Percentiles rank a stretch among this genome's conserved stretches.
These are phyloP conservation scores for Erythrophleum ivorense DNA, from an alignment of 331 rosid genomes.

Conservation along the genomic window DNA sequence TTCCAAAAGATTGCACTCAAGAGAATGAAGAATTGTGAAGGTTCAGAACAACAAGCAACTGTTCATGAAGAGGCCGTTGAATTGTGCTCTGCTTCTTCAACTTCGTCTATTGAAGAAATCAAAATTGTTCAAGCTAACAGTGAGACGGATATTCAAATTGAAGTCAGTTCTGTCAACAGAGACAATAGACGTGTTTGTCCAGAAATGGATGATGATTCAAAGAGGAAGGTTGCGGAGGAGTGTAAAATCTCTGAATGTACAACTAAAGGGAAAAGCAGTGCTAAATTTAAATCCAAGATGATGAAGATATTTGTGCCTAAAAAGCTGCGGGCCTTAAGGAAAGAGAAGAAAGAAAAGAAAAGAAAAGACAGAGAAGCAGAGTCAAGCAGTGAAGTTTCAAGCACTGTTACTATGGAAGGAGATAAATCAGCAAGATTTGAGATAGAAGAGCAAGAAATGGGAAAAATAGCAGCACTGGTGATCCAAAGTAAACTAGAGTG, in stretches of 20 bases:
- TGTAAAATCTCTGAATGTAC: slow-evolving; percentile 30
- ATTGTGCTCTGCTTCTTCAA: slow-evolving; percentile 23
- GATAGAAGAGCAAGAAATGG: slow-evolving; percentile 24
- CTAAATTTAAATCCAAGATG: slow-evolving; percentile 50
- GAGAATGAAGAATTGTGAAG: not conserved
- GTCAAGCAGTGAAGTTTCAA: slow-evolving; percentile 17
- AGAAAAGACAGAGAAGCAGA: not conserved
- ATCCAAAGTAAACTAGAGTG: not conserved
- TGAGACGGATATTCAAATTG: not conserved
- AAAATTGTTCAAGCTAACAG: slow-evolving; percentile 30
- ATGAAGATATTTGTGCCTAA: slow-evolving; percentile 57
- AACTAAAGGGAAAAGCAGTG: slow-evolving; percentile 29
- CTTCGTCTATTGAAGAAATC: slow-evolving; percentile 30
- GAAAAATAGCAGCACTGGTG: not conserved
- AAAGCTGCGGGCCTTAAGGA: slow-evolving; percentile 46
- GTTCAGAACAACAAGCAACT: not conserved
- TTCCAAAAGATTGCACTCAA: slow-evolving; percentile 34
- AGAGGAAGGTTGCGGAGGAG: slow-evolving; percentile 25
- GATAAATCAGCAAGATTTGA: slow-evolving; percentile 1
- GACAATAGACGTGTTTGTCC: slow-evolving; percentile 26
- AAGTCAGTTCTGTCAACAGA: not conserved
- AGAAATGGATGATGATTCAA: slow-evolving; percentile 26
- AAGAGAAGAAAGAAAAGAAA: slow-evolving; percentile 32
- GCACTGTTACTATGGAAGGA: not conserved
- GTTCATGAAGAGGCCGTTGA: slow-evolving; percentile 25